Conservation (phyloP, 352 stramenopile genomes). For the Phytophthora lateralis region DNA sequence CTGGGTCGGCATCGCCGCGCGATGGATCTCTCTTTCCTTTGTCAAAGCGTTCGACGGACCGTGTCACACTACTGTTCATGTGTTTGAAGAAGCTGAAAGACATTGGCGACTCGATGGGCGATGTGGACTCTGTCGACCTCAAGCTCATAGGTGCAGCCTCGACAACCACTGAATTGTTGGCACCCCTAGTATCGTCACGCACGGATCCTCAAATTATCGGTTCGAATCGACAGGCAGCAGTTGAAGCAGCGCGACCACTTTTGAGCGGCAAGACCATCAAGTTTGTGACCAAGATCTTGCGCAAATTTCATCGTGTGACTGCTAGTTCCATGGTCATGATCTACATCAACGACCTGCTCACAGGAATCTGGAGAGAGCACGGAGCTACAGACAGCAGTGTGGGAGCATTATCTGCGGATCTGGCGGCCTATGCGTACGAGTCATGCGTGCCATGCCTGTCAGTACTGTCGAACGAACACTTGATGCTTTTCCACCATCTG, state of each 20-base stretch:
- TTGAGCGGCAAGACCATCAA: conserved; percentile 71
- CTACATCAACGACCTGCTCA: conserved; percentile 58
- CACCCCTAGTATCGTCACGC: conserved; percentile 18
- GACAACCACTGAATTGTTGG: conserved; percentile 48
- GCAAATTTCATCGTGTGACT: conserved; percentile 65
- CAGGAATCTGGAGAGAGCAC: conserved; percentile 54
- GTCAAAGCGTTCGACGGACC: conserved; percentile 54
- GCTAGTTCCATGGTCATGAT: conserved; percentile 72
- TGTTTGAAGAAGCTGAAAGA: conserved; percentile 81
- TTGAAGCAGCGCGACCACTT: conserved; percentile 54
- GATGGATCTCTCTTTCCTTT: conserved; percentile 50
- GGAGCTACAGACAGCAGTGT: conserved; percentile 8
- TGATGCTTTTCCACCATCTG: conserved; percentile 59
- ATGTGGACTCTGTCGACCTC: conserved; percentile 41
- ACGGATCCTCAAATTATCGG: conserved; percentile 18
- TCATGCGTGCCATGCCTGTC: conserved; percentile 67
- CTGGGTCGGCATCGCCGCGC: conserved; percentile 6
- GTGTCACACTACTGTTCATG: conserved; percentile 75
- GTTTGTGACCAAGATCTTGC: conserved; percentile 73
- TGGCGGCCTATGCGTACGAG: conserved; percentile 74
- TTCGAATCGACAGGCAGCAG: conserved; percentile 34
- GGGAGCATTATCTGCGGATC: conserved; percentile 35
- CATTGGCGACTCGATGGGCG: conserved; percentile 26
- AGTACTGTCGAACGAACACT: conserved; percentile 67
- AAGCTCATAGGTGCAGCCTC: conserved; percentile 60